phyloP scores from a whole-genome alignment of 1,284 basidiomycete genomes.

The Microbotryum lychnidis-dioicae region DNA sequence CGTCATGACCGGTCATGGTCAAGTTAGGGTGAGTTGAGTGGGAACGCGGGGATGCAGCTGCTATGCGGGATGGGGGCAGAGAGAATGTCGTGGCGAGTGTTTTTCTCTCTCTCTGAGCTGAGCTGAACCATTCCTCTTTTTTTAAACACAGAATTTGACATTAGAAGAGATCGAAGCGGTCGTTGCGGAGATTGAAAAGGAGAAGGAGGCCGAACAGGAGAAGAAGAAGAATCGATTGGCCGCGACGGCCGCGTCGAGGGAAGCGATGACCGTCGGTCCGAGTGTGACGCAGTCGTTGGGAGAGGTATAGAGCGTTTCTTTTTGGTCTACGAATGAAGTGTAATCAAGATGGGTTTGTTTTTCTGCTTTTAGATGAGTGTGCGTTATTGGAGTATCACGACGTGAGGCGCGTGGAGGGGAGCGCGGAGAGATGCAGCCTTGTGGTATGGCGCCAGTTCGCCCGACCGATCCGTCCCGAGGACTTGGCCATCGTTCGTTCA shows the following conservation, averaged over 20 bases:
- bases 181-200: slow-evolving; percentile 81
- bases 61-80: not conserved
- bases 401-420: no score
- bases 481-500: no score
- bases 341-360: no score
- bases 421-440: no score
- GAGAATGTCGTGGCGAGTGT: not conserved
- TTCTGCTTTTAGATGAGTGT: no score
- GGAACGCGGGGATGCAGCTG: not conserved
- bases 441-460: no score
- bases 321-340: no score
- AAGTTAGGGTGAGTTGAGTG: slow-evolving; percentile 62
- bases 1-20: slow-evolving; percentile 87
- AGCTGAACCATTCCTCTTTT: not conserved
- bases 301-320: no score
- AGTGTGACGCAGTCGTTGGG: no score
- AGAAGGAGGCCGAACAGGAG: slow-evolving; percentile 94
- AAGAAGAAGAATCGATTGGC: slow-evolving; percentile 67
- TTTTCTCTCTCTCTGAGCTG: not conserved
- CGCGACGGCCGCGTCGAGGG: slow-evolving; percentile 71
- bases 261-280: slow-evolving; percentile 54
- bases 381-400: no score
- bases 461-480: no score
- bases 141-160: slow-evolving; percentile 62
- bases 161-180: slow-evolving; percentile 80